phyloP scores from a whole-genome alignment of 352 stramenopile genomes.

The Globisporangium nagaii region DNA sequence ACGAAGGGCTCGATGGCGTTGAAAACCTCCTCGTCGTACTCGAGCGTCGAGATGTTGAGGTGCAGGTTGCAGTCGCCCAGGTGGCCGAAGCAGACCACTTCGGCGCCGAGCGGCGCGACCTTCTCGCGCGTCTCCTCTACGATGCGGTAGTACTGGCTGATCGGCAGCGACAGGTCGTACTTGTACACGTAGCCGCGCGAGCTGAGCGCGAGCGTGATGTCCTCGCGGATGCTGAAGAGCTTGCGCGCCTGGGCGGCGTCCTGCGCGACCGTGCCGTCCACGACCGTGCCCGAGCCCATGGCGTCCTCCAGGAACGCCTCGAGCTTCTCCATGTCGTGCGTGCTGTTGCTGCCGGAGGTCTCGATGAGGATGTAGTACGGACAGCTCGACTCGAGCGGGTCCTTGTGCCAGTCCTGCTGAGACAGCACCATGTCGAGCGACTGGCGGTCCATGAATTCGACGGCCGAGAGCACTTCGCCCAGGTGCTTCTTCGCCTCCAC shows the following conservation, averaged over 20 bases:
- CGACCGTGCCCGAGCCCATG: slow-evolving; percentile 61
- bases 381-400: slow-evolving; percentile 54
- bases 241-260: slow-evolving; percentile 87
- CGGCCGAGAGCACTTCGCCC: slow-evolving; percentile 92
- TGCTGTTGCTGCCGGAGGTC: slow-evolving; percentile 88
- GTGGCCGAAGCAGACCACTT: slow-evolving; percentile 91
- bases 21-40: slow-evolving; percentile 64
- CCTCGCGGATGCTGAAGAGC: slow-evolving; percentile 95
- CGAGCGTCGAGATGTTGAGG: slow-evolving; percentile 89
- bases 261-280: slow-evolving; percentile 92
- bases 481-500: slow-evolving; percentile 83
- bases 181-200: slow-evolving; percentile 94
- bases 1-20: slow-evolving; percentile 65
- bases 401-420: slow-evolving; percentile 62
- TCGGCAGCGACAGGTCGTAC: slow-evolving; percentile 95
- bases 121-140: slow-evolving; percentile 67
- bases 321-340: slow-evolving; percentile 92
- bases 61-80: slow-evolving; percentile 97
- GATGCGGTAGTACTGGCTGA: slow-evolving; percentile 90
- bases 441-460: slow-evolving; percentile 94
- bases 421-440: slow-evolving; percentile 85
- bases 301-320: slow-evolving; percentile 78
- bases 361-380: slow-evolving; percentile 96
- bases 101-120: slow-evolving; percentile 35
- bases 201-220: slow-evolving; percentile 87